These are phyloP conservation scores for Acer campestre DNA, from an alignment of 345 rosid genomes.

Conservation along the genomic window DNA sequence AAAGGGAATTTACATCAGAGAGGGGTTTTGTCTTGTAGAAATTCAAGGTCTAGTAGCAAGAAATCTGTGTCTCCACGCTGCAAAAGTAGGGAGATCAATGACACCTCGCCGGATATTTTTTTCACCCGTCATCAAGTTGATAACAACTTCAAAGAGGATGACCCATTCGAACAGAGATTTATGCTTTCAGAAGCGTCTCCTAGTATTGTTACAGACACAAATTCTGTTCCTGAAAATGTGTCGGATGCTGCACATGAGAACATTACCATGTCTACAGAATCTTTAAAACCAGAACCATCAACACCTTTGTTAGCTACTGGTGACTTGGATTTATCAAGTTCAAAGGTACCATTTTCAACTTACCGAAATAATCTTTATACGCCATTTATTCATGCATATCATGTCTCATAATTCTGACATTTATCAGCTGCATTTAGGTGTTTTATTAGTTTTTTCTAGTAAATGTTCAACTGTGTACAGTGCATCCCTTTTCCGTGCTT, in stretches of 20 bases:
- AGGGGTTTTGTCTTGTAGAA: constrained; percentile 46
- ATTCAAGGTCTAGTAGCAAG: constrained; percentile 38
- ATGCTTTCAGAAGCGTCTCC: constrained; percentile 41
- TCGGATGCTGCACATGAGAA: constrained; percentile 39
- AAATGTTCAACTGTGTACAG: constrained; percentile 1
- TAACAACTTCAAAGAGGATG: constrained; percentile 30
- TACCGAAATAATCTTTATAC: not conserved
- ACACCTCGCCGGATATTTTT: constrained; percentile 47
- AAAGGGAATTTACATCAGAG: constrained; percentile 41
- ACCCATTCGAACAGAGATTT: constrained; percentile 33
- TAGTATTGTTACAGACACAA: constrained; percentile 29
- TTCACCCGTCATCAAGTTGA: constrained; percentile 33
- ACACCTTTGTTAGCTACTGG: constrained; percentile 39
- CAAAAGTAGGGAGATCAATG: constrained; percentile 29
- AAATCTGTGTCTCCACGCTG: constrained; percentile 38
- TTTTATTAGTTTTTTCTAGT: not conserved
- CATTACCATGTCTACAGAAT: constrained; percentile 34
- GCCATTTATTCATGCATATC: no score
- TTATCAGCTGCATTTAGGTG: not conserved
- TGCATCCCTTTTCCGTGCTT: not conserved
- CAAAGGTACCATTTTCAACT: constrained; percentile 34
- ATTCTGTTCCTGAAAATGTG: constrained; percentile 42
- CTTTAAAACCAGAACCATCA: constrained; percentile 37
- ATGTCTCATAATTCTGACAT: not conserved
- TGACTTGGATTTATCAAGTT: constrained; percentile 32